Percentiles rank a stretch among this genome's conserved stretches.
Conservation (phyloP, 208 protist species). For the Leishmania turanica region DNA sequence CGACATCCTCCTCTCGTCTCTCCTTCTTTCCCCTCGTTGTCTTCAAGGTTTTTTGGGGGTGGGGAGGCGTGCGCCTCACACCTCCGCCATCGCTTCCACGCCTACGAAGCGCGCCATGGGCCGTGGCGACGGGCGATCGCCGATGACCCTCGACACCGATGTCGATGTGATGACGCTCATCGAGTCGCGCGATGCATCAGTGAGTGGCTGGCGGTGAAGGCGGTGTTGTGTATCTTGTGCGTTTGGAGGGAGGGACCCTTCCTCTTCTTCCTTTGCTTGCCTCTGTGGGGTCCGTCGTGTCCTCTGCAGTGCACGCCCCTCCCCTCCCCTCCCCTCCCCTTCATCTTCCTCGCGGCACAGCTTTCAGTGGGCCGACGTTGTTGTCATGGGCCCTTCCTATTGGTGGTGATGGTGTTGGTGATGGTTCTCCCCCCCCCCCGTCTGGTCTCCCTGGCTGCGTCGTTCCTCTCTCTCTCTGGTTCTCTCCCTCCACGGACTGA, state of each 20-base stretch:
- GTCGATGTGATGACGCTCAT: background rate
- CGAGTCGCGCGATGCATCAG: background rate
- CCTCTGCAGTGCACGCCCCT: too few species aligned
- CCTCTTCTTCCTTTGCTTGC: background rate
- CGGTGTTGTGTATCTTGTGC: background rate
- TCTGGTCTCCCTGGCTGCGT: background rate
- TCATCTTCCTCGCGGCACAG: too few species aligned
- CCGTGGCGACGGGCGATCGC: background rate
- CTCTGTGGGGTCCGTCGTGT: too few species aligned
- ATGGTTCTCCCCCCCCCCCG: too few species aligned
- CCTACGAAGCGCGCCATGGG: background rate
- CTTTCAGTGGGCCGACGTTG: background rate
- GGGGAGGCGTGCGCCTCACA: background rate
- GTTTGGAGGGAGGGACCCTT: background rate
- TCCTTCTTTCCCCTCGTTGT: background rate
- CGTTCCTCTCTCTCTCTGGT: background rate
- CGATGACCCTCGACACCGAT: too few species aligned
- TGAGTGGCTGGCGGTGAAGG: background rate
- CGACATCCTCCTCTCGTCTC: background rate
- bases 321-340: too few species aligned
- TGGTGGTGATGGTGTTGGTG: too few species aligned
- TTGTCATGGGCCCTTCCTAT: background rate
- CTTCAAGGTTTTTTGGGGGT: background rate
- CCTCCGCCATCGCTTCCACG: background rate
- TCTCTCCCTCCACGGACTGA: background rate